Percentiles rank a stretch among this genome's conserved stretches.
These are phyloP conservation scores for Plantago coronopus DNA, from an alignment of 305 asterid species.

Conservation along the genomic window DNA sequence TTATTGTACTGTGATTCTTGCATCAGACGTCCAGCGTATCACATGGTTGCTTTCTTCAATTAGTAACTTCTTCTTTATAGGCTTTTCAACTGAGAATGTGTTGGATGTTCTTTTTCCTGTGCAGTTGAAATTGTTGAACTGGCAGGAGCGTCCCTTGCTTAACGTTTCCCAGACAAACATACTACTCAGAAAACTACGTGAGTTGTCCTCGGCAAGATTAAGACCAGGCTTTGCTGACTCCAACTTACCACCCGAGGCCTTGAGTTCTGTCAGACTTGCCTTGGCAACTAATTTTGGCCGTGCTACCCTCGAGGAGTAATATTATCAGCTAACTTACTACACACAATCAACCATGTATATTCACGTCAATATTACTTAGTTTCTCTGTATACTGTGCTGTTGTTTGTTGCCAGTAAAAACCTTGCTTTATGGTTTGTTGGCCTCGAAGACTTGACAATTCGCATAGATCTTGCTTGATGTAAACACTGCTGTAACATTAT, in stretches of 20 bases:
- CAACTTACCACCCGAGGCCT: constrained; percentile 74
- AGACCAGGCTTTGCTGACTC: constrained; percentile 67
- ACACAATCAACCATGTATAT: neutral
- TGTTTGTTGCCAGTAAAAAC: neutral
- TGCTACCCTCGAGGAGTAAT: constrained; percentile 74
- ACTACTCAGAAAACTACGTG: constrained; percentile 80
- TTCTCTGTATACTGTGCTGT: neutral
- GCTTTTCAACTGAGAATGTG: neutral
- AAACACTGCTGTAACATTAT: neutral
- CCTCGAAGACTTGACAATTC: neutral
- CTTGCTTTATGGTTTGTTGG: neutral
- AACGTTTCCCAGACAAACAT: constrained; percentile 72
- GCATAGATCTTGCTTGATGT: neutral
- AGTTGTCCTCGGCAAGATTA: constrained; percentile 70
- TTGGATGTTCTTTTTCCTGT: neutral
- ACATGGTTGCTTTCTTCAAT: neutral
- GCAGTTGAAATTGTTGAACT: constrained; percentile 80
- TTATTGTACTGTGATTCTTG: neutral
- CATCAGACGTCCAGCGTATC: no score
- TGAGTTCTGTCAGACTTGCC: constrained; percentile 74
- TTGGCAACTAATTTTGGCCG: constrained; percentile 87
- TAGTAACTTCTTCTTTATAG: neutral
- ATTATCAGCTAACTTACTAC: neutral
- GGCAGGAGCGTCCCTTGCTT: constrained; percentile 67
- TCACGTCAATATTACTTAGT: neutral